Evolutionary conservation across 306 rosid genomes (phyloP), one percentile per base, ranked within the genome.

Genomic region (Cucumis melo): DNA sequence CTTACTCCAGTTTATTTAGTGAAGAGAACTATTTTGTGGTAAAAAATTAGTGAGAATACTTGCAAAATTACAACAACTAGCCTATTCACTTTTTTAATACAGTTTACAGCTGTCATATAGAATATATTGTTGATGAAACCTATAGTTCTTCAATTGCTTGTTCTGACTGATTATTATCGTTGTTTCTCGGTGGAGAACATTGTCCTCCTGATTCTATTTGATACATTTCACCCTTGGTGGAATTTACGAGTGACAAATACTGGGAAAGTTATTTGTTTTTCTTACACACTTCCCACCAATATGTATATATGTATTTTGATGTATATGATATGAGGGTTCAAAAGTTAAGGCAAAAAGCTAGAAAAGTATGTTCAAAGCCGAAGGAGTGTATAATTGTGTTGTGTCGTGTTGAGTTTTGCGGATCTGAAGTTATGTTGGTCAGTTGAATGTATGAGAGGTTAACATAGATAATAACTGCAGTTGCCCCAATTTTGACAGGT

Each of bases 401-500:
- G 0, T 51, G 14, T 66, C 50, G 0, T 51, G 56, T 51, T 5
- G 56, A 51, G 10, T 19, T 48, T 50, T 72, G 10, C 10, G 5
- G 4, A 10, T 32, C 36, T 32, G 36, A 32, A 32, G 5, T 32
- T 32, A 32, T 51, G 17, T 53, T 73, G 62, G 29, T 73, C 17
- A 8, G 38, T 70, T 24, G 41, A 70, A 41, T 46, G n/a, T 64
- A 11, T 36, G 5, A 8, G 24, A 64, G 24, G 16, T 39, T 32
- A 38, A 38, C 24, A 62, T 44, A 46, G 20, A 24, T 23, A 29
- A 41, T 67, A 42, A 68, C 56, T 12, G 20, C 56, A 42, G 74
- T 41, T 42, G 53, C 20, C 56, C 58, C 20, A 7, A 19, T 59
- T 59, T 44, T 72, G 83, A 74, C 78, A 93, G 96, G 98, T 91